Conservation (phyloP, 805 yeast species). For the Saturnispora saitoi region DNA sequence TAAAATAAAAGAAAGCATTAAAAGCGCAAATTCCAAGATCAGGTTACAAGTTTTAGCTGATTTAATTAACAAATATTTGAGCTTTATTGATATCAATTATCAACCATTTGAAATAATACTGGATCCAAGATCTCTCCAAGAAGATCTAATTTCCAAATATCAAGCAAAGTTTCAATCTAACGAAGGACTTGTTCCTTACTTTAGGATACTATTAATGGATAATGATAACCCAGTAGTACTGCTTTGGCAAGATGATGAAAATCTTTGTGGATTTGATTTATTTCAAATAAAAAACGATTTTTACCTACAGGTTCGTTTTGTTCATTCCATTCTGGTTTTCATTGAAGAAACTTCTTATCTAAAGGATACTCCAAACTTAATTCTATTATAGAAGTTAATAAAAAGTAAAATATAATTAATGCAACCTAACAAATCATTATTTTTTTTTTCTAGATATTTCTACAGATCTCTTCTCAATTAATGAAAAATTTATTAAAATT, state of each 20-base stretch:
- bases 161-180: not conserved
- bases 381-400: not conserved
- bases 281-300: not conserved
- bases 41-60: not conserved
- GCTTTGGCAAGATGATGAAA: conserved; percentile 16
- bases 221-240: conserved; percentile 8
- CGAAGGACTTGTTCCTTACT: not conserved
- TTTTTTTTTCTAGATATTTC: not conserved
- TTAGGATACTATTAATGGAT: conserved; percentile 14
- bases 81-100: not conserved
- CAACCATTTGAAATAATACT: not conserved
- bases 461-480: not conserved
- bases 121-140: not conserved
- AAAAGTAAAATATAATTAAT: too few relatives aligned
- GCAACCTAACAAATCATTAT: too few relatives aligned
- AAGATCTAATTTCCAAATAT: not conserved
- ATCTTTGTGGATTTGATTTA: conserved; percentile 14
- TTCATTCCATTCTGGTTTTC: conserved; percentile 11
- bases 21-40: not conserved
- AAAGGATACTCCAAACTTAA: not conserved
- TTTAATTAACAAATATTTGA: not conserved
- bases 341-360: not conserved
- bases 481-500: not conserved
- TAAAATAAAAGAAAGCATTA: not conserved
- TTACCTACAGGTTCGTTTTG: conserved; percentile 7